Evolutionary conservation across 345 rosid genomes (phyloP), one percentile per base, ranked within the genome.

Genomic region (Aegle marmelos): DNA sequence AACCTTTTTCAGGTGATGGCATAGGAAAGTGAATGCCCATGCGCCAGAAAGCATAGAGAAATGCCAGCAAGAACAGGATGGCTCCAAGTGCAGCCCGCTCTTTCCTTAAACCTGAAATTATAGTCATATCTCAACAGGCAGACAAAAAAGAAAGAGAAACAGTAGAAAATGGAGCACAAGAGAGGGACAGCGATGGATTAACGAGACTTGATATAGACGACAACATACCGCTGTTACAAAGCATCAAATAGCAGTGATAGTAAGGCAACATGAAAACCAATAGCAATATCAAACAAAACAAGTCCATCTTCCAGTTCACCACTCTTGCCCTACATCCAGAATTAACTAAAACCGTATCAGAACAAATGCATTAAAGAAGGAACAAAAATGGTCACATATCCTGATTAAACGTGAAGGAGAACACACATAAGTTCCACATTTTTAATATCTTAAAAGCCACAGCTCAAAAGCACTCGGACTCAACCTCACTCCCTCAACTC

Each of bases 1-100:
- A 79, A 95, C 98, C 98, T 88, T 89, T 96, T 79, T 94, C 97
- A 25, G 91, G 86, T 1, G 98, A 92, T 82, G 97, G 98, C 98
- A 96, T 96, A 59, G 98, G 99, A 71, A 96, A 96, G 85, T 96
- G 99, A 85, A 96, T 83, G 73, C 99, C 98, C 99, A 94, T 91
- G 82, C 99, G 97, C 99, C 99, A 96, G 81, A 96, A 96, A 80
- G 90, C 97, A 85, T 96, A 96, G 39, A 96, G 94, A 83, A 91
- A 96, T 21, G 92, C 95, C 72, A 91, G 77, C 86, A 94, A 90
- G 86, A 96, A 96, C 70, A 96, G 77, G 80, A 94, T 80, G 81
- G 98, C 99, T 79, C 97, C 97, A 57, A 89, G 85, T 70, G 91
- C 97, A 83, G 98, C 98, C 41, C 98, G 92, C 80, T 96, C 92